Percentiles rank a stretch among this genome's conserved stretches.
Evolutionary conservation across 306 rosid species (phyloP).

Genomic region (Castanea crenata): DNA sequence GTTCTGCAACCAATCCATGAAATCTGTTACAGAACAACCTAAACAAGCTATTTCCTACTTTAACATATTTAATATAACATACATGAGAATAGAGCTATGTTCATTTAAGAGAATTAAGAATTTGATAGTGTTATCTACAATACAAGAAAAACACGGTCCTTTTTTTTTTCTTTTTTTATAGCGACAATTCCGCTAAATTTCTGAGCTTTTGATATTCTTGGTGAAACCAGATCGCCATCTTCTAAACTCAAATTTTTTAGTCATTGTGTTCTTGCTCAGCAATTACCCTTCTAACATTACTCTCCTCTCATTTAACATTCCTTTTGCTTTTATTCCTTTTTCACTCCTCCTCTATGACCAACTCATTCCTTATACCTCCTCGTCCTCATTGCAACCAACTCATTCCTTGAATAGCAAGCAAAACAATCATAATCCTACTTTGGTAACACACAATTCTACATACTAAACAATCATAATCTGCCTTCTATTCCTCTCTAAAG

Average conservation of each 20-base stretch:
- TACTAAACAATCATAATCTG: no score
- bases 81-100: neutral
- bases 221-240: neutral
- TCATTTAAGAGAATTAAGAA: neutral
- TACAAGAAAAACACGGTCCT: neutral
- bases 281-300: neutral
- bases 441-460: no score
- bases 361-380: slow-evolving; percentile 53
- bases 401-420: no score
- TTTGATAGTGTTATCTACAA: neutral
- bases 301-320: no score
- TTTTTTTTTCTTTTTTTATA: neutral
- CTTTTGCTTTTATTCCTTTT: no score
- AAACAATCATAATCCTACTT: no score
- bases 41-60: neutral
- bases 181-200: neutral
- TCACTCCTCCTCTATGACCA: slow-evolving; percentile 72
- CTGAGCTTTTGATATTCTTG: neutral
- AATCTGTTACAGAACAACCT: neutral
- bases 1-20: neutral
- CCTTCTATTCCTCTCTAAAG: no score
- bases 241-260: neutral
- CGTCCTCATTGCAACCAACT: slow-evolving; percentile 18
- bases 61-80: neutral
- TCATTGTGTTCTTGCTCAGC: neutral